Conservation (phyloP, 1,139 yeast species). For the Lodderomyces parapsilosis region DNA sequence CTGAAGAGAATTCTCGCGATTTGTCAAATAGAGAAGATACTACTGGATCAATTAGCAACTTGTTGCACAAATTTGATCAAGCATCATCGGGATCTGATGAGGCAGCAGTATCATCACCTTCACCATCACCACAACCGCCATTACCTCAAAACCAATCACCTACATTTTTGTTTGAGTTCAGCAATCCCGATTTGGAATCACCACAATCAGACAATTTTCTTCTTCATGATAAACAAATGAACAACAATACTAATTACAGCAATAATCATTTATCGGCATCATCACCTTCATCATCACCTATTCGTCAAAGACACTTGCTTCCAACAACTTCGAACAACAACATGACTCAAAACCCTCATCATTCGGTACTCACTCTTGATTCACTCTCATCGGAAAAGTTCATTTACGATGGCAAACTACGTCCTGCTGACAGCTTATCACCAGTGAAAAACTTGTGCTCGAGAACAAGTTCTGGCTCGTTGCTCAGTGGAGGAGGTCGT, state of each 20-base stretch:
- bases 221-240: slow-evolving; percentile 9
- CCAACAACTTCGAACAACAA: neutral
- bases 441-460: slow-evolving; percentile 8
- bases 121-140: slow-evolving; percentile 7
- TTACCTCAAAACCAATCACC: slow-evolving; percentile 6
- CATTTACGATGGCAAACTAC: slow-evolving; percentile 7
- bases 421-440: neutral
- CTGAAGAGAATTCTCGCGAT: slow-evolving; percentile 28
- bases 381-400: slow-evolving; percentile 15
- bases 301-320: slow-evolving; percentile 12
- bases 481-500: slow-evolving; percentile 2
- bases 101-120: neutral
- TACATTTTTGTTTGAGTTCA: slow-evolving; percentile 22
- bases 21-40: slow-evolving; percentile 14
- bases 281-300: slow-evolving; percentile 9
- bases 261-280: slow-evolving; percentile 7
- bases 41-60: slow-evolving; percentile 21
- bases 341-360: slow-evolving; percentile 12
- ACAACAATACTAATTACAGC: slow-evolving; percentile 4
- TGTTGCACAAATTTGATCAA: slow-evolving; percentile 24
- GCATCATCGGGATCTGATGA: neutral
- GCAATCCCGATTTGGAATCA: slow-evolving; percentile 19
- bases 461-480: neutral
- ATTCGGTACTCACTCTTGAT: slow-evolving; percentile 21
- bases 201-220: slow-evolving; percentile 18